These are phyloP conservation scores for Aspergillus amoenus DNA, from an alignment of 2,329 filamentous ascomycete species.

Conservation along the genomic window DNA sequence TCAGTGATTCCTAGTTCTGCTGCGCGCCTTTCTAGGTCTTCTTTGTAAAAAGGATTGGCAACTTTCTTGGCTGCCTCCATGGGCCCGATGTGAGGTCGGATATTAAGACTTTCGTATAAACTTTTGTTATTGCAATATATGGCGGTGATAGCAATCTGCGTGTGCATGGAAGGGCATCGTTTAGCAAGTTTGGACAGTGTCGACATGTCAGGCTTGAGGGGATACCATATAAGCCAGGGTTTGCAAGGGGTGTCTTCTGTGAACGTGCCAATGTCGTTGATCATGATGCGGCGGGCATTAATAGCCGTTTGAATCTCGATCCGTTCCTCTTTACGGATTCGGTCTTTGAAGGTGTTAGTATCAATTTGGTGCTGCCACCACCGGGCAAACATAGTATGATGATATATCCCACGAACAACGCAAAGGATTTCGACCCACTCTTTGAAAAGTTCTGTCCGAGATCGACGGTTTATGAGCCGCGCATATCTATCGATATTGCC, in stretches of 20 bases:
- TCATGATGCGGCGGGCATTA: conserved; percentile 20
- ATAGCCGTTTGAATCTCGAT: neutral
- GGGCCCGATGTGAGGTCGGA: too few species aligned
- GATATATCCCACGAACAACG: conserved; percentile 22
- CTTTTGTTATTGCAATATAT: too few species aligned
- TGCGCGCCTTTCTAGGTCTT: too few species aligned
- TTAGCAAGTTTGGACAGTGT: too few species aligned
- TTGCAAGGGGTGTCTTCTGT: conserved; percentile 16
- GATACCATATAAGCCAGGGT: too few species aligned
- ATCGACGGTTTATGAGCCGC: neutral
- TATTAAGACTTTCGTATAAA: too few species aligned
- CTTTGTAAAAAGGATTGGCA: too few species aligned
- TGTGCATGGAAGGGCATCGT: too few species aligned
- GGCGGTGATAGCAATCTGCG: too few species aligned
- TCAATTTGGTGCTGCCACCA: conserved; percentile 16
- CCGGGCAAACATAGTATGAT: conserved; percentile 22
- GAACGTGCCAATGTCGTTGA: conserved; percentile 17
- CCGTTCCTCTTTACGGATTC: neutral
- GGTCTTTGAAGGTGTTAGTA: neutral
- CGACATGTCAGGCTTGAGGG: too few species aligned
- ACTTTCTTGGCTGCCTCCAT: too few species aligned
- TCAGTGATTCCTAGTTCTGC: too few species aligned
- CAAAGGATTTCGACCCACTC: conserved; percentile 5
- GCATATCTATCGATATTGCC: neutral
- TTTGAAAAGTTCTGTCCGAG: neutral